Conservation (phyloP, 306 rosid species). For the Vigna trinervia region DNA sequence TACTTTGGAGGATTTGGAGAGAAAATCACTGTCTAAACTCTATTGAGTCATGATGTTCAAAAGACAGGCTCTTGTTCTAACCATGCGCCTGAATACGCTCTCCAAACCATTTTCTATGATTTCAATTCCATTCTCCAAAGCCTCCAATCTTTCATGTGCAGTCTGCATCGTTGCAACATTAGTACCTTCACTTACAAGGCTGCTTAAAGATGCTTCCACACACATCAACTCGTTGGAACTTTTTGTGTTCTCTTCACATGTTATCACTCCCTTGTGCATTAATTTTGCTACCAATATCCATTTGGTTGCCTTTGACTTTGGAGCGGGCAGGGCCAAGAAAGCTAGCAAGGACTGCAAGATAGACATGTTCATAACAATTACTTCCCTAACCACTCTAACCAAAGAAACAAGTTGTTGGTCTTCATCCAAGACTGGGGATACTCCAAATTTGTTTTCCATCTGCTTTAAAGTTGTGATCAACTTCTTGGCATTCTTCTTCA, state of each 20-base stretch:
- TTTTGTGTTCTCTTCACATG: slow-evolving; percentile 45
- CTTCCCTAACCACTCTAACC: slow-evolving; percentile 53
- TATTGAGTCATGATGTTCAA: slow-evolving; percentile 64
- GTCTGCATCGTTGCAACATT: slow-evolving; percentile 46
- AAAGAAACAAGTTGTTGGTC: slow-evolving; percentile 46
- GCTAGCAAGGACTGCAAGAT: slow-evolving; percentile 53
- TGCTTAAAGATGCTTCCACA: slow-evolving; percentile 51
- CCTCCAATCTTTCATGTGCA: slow-evolving; percentile 49
- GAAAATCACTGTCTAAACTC: neutral
- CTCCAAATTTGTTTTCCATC: slow-evolving; percentile 50
- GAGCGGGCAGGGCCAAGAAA: slow-evolving; percentile 43
- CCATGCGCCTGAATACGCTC: slow-evolving; percentile 58
- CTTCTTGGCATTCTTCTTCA: slow-evolving; percentile 64
- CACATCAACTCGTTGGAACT: slow-evolving; percentile 47
- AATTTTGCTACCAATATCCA: slow-evolving; percentile 56
- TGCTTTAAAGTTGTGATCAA: slow-evolving; percentile 49
- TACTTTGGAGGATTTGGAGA: no score
- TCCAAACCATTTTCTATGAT: slow-evolving; percentile 62
- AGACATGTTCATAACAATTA: slow-evolving; percentile 42
- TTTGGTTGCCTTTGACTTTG: slow-evolving; percentile 46
- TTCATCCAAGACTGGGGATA: slow-evolving; percentile 18
- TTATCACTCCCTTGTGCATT: slow-evolving; percentile 52
- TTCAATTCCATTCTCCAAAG: slow-evolving; percentile 58
- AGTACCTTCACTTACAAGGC: slow-evolving; percentile 7
- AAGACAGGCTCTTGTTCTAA: slow-evolving; percentile 62